Percentiles rank a stretch among this genome's conserved stretches.
Conservation (phyloP, 805 yeast genomes). For the Yarrowia yakushimensis region DNA sequence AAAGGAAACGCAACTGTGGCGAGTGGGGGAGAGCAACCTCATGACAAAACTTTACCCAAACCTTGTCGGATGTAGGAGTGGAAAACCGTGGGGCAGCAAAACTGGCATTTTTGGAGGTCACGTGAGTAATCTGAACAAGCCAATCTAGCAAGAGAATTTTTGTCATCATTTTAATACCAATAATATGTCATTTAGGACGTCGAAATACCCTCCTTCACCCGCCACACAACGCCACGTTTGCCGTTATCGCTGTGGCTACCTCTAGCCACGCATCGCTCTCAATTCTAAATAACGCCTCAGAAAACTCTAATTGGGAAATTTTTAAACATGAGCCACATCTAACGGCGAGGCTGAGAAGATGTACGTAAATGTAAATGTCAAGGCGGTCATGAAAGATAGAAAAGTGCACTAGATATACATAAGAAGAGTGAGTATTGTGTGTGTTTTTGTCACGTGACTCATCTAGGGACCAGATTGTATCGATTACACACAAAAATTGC, state of each 20-base stretch:
- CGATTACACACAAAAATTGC: too few species aligned
- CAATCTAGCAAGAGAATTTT: background rate
- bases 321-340: background rate
- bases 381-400: too few species aligned
- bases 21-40: conserved; percentile 20
- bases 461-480: too few species aligned
- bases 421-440: too few species aligned
- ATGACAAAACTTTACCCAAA: background rate
- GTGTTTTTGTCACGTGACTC: too few species aligned
- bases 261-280: conserved; percentile 12
- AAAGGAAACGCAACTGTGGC: conserved; percentile 4
- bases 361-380: too few species aligned
- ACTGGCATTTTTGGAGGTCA: too few species aligned
- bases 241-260: background rate
- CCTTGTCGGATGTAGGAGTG: background rate
- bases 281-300: background rate
- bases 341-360: background rate
- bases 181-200: background rate
- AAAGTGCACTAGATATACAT: too few species aligned
- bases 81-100: too few species aligned
- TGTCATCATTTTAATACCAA: background rate
- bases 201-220: background rate
- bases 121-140: too few species aligned
- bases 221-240: background rate
- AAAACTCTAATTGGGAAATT: background rate